A percentile compares a stretch with the other conserved stretches of the same genome.
Evolutionary conservation across 1,139 yeast species (phyloP).

Genomic region (Chernovozyma aurita): DNA sequence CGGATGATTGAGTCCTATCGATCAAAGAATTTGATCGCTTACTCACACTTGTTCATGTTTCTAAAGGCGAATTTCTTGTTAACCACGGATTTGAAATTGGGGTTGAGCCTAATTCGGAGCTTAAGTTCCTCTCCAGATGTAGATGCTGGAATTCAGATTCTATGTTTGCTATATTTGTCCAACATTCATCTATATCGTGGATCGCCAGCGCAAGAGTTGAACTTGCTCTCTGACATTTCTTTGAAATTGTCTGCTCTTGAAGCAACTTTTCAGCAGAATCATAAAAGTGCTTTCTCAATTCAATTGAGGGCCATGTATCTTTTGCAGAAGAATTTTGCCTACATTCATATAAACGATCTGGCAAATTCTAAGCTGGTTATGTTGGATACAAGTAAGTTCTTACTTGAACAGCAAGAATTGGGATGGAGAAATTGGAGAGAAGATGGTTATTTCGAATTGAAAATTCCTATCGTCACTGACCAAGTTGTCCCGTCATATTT

Average conservation of each 20-base stretch:
- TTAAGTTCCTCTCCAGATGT: slow-evolving; percentile 12
- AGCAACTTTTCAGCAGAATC: background rate
- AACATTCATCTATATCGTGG: slow-evolving; percentile 26
- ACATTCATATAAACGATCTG: slow-evolving; percentile 22
- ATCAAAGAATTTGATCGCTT: slow-evolving; percentile 10
- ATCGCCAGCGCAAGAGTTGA: slow-evolving; percentile 17
- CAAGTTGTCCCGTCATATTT: no score
- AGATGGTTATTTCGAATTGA: slow-evolving; percentile 19
- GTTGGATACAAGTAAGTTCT: slow-evolving; percentile 20
- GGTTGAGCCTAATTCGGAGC: slow-evolving; percentile 21
- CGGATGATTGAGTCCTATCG: slow-evolving; percentile 19
- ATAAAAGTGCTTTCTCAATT: slow-evolving; percentile 13
- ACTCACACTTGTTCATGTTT: slow-evolving; percentile 22
- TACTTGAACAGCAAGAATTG: slow-evolving; percentile 17
- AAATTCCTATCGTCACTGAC: background rate
- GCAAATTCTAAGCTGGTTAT: slow-evolving; percentile 17
- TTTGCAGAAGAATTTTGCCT: slow-evolving; percentile 19
- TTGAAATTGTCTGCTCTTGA: background rate
- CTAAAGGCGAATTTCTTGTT: slow-evolving; percentile 26
- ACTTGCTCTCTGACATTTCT: background rate
- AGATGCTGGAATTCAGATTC: slow-evolving; percentile 15
- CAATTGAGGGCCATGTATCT: slow-evolving; percentile 28
- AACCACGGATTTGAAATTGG: slow-evolving; percentile 19
- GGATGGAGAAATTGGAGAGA: slow-evolving; percentile 23
- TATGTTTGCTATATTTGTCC: slow-evolving; percentile 19